Base-by-base conservation (phyloP, 805 yeast genomes). In the Yamadazyma paraphyllophila region DNA sequence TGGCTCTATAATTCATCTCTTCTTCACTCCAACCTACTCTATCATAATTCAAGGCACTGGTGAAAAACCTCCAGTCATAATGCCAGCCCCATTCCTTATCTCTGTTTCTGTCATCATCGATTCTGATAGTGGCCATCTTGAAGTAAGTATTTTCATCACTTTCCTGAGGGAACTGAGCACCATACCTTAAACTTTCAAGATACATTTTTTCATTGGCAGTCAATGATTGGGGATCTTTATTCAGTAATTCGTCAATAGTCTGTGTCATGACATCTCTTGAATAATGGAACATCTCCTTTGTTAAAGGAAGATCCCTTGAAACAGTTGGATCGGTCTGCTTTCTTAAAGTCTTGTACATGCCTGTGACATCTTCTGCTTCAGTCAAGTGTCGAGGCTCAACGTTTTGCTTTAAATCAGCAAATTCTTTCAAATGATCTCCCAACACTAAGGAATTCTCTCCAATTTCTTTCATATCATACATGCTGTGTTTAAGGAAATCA, bases 1-100 rank as follows among this genome's bases (percentile, higher is more conserved):
- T 52, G 14, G 58, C 45, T 27, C 61, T 41, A 14, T 50, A 48
- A 42, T 44, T 46, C 37, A 54, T 43, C 42, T 63, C 69, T 10
- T 52, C 56, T 30, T 50, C 54, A n/a, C 54, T 55, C 66, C 65
- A 62, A 2, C 67, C 67, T 0, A 41, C 43, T 41, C 57, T 58
- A 35, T 77, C 55, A 43, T 69, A 70, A 45, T 77, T 79, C 48
- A 81, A 65, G 1, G 77, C 70, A 12, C 82, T 84, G 50, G 73
- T 74, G 65, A 79, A 82, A 50, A 82, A 82, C 44, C 85, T 61
- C 70, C 74, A 75, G 57, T 82, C 87, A 52, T 79, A 78, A 56
- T 82, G 86, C 58, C 74, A 72, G 14, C 82, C 81, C 51, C 54
- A 49, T 40, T 71, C 72, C 46, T 68, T 71, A 26, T 61, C 63